Percentiles rank a stretch among this genome's conserved stretches.
phyloP scores from a whole-genome alignment of 768 basidiomycete genomes.

The Pleurotus eryngii region DNA sequence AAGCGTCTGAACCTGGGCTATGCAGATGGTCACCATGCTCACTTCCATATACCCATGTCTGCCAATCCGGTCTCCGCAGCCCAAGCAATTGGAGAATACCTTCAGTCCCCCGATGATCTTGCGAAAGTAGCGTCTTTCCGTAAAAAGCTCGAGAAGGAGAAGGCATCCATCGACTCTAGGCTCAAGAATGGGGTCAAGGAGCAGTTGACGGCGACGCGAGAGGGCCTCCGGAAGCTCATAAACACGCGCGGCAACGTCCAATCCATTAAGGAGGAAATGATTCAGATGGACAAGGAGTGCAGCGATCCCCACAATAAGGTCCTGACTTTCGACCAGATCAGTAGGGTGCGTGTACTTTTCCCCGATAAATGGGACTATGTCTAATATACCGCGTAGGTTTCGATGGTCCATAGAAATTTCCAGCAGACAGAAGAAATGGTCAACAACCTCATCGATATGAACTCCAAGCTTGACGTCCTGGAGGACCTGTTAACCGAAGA shows the following conservation, averaged over 20 bases:
- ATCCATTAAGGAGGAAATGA: slow-evolving; percentile 83
- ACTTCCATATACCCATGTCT: slow-evolving; percentile 32
- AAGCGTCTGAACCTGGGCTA: background rate
- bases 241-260: slow-evolving; percentile 76
- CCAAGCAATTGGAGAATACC: slow-evolving; percentile 83
- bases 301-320: slow-evolving; percentile 74
- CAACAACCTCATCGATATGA: slow-evolving; percentile 90
- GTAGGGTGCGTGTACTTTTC: slow-evolving; percentile 57
- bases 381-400: slow-evolving; percentile 59
- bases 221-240: slow-evolving; percentile 80
- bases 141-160: slow-evolving; percentile 96
- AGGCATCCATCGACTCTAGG: slow-evolving; percentile 87
- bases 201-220: slow-evolving; percentile 86
- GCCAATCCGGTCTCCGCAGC: slow-evolving; percentile 69
- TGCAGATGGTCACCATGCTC: slow-evolving; percentile 3
- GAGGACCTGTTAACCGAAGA: slow-evolving; percentile 77
- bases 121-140: slow-evolving; percentile 83
- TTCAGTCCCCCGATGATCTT: slow-evolving; percentile 93
- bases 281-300: slow-evolving; percentile 70
- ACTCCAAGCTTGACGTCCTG: slow-evolving; percentile 73
- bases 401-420: slow-evolving; percentile 93
- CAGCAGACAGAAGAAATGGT: slow-evolving; percentile 95
- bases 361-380: background rate
- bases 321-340: slow-evolving; percentile 93
- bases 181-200: slow-evolving; percentile 90